These are phyloP conservation scores for Chamaecyparis obtusa DNA, from an alignment of 75 land plant genomes.

Conservation along the genomic window DNA sequence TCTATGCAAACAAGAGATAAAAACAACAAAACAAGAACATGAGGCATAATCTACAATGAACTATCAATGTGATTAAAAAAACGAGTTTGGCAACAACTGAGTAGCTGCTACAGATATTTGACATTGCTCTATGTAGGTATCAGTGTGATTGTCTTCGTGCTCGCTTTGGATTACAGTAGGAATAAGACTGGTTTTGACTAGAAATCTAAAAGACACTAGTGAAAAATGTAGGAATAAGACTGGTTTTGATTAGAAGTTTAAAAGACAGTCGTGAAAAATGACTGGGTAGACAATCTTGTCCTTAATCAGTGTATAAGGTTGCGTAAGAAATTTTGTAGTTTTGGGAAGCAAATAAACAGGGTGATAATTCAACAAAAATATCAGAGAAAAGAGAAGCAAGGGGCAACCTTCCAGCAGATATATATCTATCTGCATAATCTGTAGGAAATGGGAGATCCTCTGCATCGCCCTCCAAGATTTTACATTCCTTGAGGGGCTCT, in stretches of 20 bases:
- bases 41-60: neutral
- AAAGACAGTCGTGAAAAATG: neutral
- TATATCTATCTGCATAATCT: conserved; percentile 92
- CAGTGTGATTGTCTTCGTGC: neutral
- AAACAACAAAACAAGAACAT: neutral
- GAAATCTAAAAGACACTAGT: neutral
- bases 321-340: neutral
- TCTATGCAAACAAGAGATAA: neutral
- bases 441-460: conserved; percentile 94
- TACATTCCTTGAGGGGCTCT: conserved; percentile 86
- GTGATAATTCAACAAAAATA: neutral
- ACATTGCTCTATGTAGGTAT: neutral
- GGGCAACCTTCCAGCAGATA: conserved; percentile 93
- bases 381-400: neutral
- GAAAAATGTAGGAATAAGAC: neutral
- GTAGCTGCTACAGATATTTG: neutral
- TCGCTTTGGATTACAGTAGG: neutral
- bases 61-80: neutral
- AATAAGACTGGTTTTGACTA: neutral
- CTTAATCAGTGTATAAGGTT: neutral
- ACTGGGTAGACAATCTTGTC: neutral
- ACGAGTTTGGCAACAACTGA: neutral
- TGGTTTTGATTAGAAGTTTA: neutral
- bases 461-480: conserved; percentile 90
- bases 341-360: neutral